Evolutionary conservation across 208 protist species (phyloP).

Genomic region (Leptomonas pyrrhocoris): DNA sequence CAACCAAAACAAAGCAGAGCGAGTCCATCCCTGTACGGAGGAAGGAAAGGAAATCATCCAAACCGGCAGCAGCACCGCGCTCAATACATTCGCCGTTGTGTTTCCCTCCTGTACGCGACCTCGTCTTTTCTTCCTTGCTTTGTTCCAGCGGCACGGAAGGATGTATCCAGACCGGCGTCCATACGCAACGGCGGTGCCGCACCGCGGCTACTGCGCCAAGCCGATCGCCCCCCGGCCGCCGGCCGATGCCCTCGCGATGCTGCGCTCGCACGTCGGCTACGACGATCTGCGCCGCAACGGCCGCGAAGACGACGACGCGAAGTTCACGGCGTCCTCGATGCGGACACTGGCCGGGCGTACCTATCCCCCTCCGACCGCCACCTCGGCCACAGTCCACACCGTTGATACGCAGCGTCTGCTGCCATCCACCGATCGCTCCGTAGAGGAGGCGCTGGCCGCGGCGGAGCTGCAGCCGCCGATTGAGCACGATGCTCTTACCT

Average conservation of each 20-base stretch:
- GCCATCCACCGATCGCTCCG: constrained; percentile 16
- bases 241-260: constrained; percentile 57
- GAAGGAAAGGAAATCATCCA: too few species aligned
- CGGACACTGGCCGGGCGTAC: constrained; percentile 23
- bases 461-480: constrained; percentile 57
- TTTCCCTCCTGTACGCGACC: too few species aligned
- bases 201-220: constrained; percentile 71
- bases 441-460: constrained; percentile 33
- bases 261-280: constrained; percentile 61
- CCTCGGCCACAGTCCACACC: not conserved
- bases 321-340: not conserved
- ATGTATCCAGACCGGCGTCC: constrained; percentile 76
- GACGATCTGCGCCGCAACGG: constrained; percentile 36
- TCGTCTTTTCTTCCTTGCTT: not conserved
- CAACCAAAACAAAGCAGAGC: too few species aligned
- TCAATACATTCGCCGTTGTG: too few species aligned
- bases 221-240: constrained; percentile 46
- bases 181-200: constrained; percentile 60
- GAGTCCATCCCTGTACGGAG: too few species aligned
- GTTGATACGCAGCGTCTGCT: constrained; percentile 20
- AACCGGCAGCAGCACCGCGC: too few species aligned
- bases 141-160: constrained; percentile 13
- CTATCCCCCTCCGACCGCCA: not conserved
- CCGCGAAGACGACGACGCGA: not conserved
- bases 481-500: constrained; percentile 44